A percentile compares a stretch with the other conserved stretches of the same genome.
Evolutionary conservation across 768 basidiomycete species (phyloP).

Genomic region (Panellus pusillus): DNA sequence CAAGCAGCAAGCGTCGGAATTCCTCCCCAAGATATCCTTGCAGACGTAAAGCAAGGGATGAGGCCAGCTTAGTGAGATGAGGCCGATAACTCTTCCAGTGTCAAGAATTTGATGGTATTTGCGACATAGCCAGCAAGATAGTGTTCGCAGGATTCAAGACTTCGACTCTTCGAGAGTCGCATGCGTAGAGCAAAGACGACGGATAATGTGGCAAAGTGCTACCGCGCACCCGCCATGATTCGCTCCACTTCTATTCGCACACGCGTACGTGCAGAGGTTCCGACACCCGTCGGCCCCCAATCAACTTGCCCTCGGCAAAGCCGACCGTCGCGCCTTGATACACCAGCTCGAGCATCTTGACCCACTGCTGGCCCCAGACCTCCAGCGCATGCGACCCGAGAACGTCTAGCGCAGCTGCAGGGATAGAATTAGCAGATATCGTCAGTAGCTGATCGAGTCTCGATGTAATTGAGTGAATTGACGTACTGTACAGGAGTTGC

Average conservation of each 20-base stretch:
- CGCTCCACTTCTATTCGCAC: slow-evolving; percentile 67
- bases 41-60: no score
- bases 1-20: no score
- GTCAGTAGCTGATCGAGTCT: no score
- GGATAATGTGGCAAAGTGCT: not conserved
- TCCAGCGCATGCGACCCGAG: slow-evolving; percentile 58
- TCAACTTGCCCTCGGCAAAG: slow-evolving; percentile 42
- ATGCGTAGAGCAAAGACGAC: no score
- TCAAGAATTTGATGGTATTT: no score
- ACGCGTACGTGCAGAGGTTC: slow-evolving; percentile 61
- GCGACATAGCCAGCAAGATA: no score
- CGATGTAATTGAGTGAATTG: not conserved
- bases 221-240: slow-evolving; percentile 40
- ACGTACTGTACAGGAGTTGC: slow-evolving; percentile 67
- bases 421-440: not conserved
- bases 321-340: slow-evolving; percentile 64
- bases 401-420: slow-evolving; percentile 68
- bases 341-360: slow-evolving; percentile 66
- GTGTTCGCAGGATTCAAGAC: no score
- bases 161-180: no score
- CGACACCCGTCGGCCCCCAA: slow-evolving; percentile 62
- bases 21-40: no score
- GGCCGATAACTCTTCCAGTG: no score
- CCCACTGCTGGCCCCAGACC: slow-evolving; percentile 79
- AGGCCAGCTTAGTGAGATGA: no score